These are phyloP conservation scores for Nemania diffusa DNA, from an alignment of 2,329 filamentous ascomycete species.

Conservation along the genomic window DNA sequence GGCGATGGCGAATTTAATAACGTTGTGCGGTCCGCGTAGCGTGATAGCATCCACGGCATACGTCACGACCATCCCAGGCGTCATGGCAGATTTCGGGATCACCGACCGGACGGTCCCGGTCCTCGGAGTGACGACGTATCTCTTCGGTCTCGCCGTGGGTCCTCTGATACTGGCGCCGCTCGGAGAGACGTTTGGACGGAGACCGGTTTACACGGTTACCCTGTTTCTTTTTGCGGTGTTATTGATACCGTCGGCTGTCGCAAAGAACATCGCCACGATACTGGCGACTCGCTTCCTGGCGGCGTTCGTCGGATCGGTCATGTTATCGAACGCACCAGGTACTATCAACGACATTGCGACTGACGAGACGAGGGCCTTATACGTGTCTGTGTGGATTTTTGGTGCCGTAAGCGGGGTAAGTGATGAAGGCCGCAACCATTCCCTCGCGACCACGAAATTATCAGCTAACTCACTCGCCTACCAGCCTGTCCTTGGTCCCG, in stretches of 20 bases:
- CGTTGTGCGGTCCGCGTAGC: too few species aligned
- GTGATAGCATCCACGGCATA: not conserved
- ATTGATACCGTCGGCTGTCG: not conserved
- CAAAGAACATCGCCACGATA: not conserved
- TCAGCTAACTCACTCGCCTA: not conserved
- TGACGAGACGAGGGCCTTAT: not conserved
- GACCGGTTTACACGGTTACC: not conserved
- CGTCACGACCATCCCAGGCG: not conserved
- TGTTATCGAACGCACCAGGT: not conserved
- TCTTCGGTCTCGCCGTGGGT: not conserved
- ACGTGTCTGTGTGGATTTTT: not conserved
- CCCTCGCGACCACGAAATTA: not conserved
- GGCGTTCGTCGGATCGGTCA: not conserved
- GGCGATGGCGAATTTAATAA: too few species aligned
- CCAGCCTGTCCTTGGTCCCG: not conserved
- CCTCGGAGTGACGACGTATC: not conserved
- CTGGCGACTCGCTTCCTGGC: not conserved
- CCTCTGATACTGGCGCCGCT: not conserved
- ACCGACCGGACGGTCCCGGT: not conserved
- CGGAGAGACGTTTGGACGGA: not conserved
- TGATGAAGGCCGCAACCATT: not conserved
- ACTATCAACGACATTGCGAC: not conserved
- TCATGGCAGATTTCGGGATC: not conserved
- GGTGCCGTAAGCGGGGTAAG: not conserved
- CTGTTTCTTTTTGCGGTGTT: not conserved